These are phyloP conservation scores for Boletales sp. DNA, from an alignment of 768 basidiomycete genomes.

Conservation along the genomic window DNA sequence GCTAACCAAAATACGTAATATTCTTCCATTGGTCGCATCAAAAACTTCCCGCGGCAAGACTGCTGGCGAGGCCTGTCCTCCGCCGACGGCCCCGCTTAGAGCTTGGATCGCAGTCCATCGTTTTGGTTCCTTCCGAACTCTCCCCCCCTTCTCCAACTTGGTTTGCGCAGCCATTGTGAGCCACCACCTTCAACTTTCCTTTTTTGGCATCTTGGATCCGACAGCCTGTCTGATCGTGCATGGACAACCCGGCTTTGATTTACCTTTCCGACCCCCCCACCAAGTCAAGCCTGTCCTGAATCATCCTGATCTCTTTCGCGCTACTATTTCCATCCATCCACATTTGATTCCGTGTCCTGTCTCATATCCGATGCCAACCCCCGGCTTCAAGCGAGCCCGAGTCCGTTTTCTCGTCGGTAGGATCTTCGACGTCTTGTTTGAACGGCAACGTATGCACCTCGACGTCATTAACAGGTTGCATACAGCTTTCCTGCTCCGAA, in stretches of 20 bases:
- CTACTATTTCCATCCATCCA: slow-evolving; percentile 3
- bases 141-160: too few species aligned
- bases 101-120: slow-evolving; percentile 11
- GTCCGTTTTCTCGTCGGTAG: too few species aligned
- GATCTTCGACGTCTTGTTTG: too few species aligned
- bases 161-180: background rate
- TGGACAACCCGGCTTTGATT: slow-evolving; percentile 8
- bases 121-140: slow-evolving; percentile 16
- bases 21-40: slow-evolving; percentile 20
- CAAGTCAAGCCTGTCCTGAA: slow-evolving; percentile 1
- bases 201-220: slow-evolving; percentile 22
- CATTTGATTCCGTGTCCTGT: background rate
- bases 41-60: slow-evolving; percentile 30
- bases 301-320: background rate
- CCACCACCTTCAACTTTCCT: slow-evolving; percentile 25
- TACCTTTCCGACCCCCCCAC: slow-evolving; percentile 14
- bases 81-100: slow-evolving; percentile 29
- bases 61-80: slow-evolving; percentile 14
- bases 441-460: too few species aligned
- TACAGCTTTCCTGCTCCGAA: too few species aligned
- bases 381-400: background rate
- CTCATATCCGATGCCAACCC: slow-evolving; percentile 9
- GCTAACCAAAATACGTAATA: slow-evolving; percentile 27
- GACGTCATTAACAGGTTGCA: too few species aligned
- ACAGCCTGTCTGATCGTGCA: slow-evolving; percentile 8